Evolutionary conservation across 768 basidiomycete genomes (phyloP).

Genomic region (Tylopilus cervinicoccineus): DNA sequence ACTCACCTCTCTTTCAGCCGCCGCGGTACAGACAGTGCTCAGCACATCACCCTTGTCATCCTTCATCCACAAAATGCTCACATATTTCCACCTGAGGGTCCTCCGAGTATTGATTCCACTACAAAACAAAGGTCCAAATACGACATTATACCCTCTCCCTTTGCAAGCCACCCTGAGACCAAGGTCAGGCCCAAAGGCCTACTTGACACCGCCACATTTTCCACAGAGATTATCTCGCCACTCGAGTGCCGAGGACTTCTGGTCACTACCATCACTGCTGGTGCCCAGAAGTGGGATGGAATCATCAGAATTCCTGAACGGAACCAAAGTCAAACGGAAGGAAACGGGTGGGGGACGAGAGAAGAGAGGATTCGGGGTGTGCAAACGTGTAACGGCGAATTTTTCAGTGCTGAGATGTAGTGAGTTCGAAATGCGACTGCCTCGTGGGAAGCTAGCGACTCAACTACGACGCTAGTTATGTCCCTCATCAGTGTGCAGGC

Average conservation of each 20-base stretch:
- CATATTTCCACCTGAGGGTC: slow-evolving; percentile 14
- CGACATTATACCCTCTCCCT: slow-evolving; percentile 14
- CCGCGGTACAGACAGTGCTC: slow-evolving; percentile 32
- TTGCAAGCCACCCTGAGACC: slow-evolving; percentile 9
- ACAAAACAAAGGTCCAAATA: slow-evolving; percentile 7
- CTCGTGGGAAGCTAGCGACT: background rate
- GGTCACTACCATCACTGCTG: slow-evolving; percentile 32
- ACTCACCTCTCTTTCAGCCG: slow-evolving; percentile 35
- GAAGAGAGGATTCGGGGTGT: slow-evolving; percentile 25
- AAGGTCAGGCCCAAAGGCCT: slow-evolving; percentile 7
- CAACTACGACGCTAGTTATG: slow-evolving; percentile 11
- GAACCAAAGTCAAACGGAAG: slow-evolving; percentile 6
- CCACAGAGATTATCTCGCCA: slow-evolving; percentile 37
- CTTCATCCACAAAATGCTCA: slow-evolving; percentile 14
- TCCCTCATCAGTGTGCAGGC: slow-evolving; percentile 33
- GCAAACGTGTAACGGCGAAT: slow-evolving; percentile 32
- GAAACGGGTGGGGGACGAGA: slow-evolving; percentile 27
- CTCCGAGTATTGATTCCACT: slow-evolving; percentile 15
- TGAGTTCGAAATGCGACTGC: slow-evolving; percentile 1
- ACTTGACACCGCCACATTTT: slow-evolving; percentile 24
- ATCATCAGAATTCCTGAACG: slow-evolving; percentile 45
- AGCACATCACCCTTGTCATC: slow-evolving; percentile 12
- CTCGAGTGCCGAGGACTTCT: slow-evolving; percentile 46
- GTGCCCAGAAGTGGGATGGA: slow-evolving; percentile 46
- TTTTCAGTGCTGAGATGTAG: slow-evolving; percentile 35